These are phyloP conservation scores for Camellia japonica DNA, from an alignment of 148 eudicot genomes.

Conservation along the genomic window DNA sequence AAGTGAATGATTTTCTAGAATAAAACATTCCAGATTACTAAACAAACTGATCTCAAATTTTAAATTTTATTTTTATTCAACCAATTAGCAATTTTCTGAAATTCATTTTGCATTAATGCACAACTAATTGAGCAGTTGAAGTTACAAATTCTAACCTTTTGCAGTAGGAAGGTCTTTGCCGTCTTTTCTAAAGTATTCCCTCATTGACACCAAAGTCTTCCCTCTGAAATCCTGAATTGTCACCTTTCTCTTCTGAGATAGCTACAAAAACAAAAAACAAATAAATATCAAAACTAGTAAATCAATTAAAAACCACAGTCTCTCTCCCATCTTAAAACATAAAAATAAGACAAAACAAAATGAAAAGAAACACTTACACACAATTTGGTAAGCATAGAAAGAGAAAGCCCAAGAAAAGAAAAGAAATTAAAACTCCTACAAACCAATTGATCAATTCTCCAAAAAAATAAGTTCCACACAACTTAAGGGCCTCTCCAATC, in stretches of 20 bases:
- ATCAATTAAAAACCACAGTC: not conserved
- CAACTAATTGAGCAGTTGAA: too few relatives aligned
- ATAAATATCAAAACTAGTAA: not conserved
- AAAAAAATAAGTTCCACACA: too few relatives aligned
- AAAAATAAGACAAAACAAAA: not conserved
- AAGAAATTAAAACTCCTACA: not conserved
- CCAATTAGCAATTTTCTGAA: not conserved
- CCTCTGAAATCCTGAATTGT: slow-evolving; percentile 81
- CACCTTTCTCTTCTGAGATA: slow-evolving; percentile 77
- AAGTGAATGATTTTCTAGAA: too few relatives aligned
- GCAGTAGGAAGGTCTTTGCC: slow-evolving; percentile 81
- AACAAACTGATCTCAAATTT: not conserved
- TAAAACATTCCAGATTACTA: not conserved
- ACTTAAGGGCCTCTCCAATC: too few relatives aligned
- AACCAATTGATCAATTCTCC: too few relatives aligned
- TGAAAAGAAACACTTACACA: not conserved
- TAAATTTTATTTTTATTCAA: not conserved
- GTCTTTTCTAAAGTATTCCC: slow-evolving; percentile 82
- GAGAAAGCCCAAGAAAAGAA: too few relatives aligned
- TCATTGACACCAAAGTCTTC: slow-evolving; percentile 76
- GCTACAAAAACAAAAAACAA: slow-evolving; percentile 35
- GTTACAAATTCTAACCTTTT: slow-evolving; percentile 51
- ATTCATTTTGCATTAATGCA: not conserved
- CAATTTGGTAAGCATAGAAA: too few relatives aligned
- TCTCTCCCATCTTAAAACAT: not conserved